Percentiles rank a stretch among this genome's conserved stretches.
Evolutionary conservation across 2,329 filamentous ascomycete genomes (phyloP).

Genomic region (Chaetomium sp.): DNA sequence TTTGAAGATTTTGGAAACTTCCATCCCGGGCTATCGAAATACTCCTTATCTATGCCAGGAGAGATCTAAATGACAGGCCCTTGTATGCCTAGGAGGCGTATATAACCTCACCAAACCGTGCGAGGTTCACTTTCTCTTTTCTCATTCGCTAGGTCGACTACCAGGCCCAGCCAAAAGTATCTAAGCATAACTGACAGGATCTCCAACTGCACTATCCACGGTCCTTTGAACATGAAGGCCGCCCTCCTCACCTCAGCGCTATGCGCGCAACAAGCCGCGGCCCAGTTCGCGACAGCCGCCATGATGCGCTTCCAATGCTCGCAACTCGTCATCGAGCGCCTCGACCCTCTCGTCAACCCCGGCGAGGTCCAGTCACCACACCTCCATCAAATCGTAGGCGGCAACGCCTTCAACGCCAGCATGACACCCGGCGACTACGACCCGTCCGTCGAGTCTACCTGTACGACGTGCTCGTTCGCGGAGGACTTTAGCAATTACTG

Average conservation of each 20-base stretch:
- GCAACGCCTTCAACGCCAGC: constrained; percentile 23
- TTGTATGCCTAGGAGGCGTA: too few relatives aligned
- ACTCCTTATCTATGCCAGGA: too few relatives aligned
- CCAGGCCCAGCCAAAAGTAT: too few relatives aligned
- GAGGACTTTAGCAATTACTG: constrained; percentile 27
- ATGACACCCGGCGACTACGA: constrained; percentile 25
- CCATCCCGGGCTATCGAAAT: too few relatives aligned
- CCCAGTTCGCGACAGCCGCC: constrained; percentile 8
- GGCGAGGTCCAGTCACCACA: constrained; percentile 29
- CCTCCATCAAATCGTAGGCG: constrained; percentile 51
- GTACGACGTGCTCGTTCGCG: constrained; percentile 21
- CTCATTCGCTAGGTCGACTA: background rate
- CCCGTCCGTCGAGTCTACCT: constrained; percentile 6
- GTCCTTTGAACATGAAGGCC: background rate
- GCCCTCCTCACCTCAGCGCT: constrained; percentile 3
- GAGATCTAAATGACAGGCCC: too few relatives aligned
- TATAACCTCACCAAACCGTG: too few relatives aligned
- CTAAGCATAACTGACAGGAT: background rate
- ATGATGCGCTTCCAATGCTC: constrained; percentile 11
- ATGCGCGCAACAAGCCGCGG: constrained; percentile 7
- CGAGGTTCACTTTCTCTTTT: too few relatives aligned
- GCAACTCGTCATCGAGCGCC: constrained; percentile 5
- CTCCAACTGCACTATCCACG: background rate
- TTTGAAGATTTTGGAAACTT: background rate
- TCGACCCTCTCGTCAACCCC: constrained; percentile 7